Evolutionary conservation across 2,329 filamentous ascomycete species (phyloP).

Genomic region (Fusarium circinatum): DNA sequence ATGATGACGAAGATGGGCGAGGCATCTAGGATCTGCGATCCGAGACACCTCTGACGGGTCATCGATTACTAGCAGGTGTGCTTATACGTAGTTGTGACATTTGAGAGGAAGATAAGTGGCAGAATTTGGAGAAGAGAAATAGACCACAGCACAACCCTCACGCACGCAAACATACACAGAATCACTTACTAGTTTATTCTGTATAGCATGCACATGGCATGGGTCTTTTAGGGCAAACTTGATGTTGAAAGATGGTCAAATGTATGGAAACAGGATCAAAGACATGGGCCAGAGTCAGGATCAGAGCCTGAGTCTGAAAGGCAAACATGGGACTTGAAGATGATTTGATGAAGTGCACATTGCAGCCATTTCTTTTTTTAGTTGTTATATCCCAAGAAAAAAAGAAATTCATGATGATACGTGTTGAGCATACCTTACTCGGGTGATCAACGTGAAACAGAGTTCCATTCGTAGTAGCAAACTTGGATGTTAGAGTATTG

Average conservation of each 20-base stretch:
- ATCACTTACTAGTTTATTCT: slow-evolving; percentile 17
- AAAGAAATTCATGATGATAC: slow-evolving; percentile 15
- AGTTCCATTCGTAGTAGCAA: background rate
- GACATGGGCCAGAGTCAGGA: background rate
- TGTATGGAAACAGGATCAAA: slow-evolving; percentile 22
- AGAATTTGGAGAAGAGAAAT: slow-evolving; percentile 36
- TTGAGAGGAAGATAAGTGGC: slow-evolving; percentile 17
- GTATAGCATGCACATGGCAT: slow-evolving; percentile 19
- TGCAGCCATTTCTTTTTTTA: slow-evolving; percentile 31
- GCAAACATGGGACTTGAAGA: slow-evolving; percentile 9
- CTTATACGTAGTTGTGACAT: slow-evolving; percentile 6
- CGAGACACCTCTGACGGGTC: background rate
- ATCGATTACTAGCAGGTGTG: slow-evolving; percentile 2
- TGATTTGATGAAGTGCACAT: slow-evolving; percentile 34
- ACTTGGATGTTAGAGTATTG: background rate
- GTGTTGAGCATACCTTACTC: background rate
- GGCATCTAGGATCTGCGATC: slow-evolving; percentile 24
- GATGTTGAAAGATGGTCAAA: slow-evolving; percentile 9
- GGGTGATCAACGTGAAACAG: background rate
- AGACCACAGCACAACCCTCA: slow-evolving; percentile 30
- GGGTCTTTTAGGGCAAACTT: slow-evolving; percentile 18
- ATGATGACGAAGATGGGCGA: background rate
- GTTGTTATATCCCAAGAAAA: slow-evolving; percentile 37
- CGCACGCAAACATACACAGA: slow-evolving; percentile 23
- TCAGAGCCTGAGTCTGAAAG: background rate